phyloP scores from a whole-genome alignment of 192 early-diverging fungal genomes.

The Backusella macrospora region DNA sequence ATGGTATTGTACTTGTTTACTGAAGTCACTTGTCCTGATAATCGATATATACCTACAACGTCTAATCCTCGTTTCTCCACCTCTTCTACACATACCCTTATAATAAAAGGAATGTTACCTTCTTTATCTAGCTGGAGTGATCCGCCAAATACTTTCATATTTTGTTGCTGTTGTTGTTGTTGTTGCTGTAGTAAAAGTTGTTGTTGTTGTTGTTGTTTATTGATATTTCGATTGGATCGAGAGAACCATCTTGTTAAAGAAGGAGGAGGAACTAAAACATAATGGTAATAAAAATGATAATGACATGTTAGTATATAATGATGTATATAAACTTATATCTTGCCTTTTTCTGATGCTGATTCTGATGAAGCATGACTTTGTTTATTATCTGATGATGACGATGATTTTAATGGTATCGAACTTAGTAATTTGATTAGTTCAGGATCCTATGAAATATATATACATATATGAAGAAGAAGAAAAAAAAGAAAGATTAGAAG shows the following conservation, averaged over 20 bases:
- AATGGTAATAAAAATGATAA: background rate
- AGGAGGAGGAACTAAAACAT: background rate
- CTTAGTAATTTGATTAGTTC: constrained; percentile 9
- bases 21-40: constrained; percentile 66
- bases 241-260: constrained; percentile 15
- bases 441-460: too few species aligned
- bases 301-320: too few species aligned
- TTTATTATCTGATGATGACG: constrained; percentile 7
- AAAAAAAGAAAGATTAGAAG: too few species aligned
- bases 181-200: too few species aligned
- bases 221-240: constrained; percentile 8
- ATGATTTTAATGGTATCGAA: constrained; percentile 10
- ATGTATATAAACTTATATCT: too few species aligned
- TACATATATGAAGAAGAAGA: too few species aligned
- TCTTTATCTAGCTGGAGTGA: constrained; percentile 34
- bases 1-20: constrained; percentile 62
- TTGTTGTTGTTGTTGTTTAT: background rate
- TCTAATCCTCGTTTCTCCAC: constrained; percentile 72
- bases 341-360: background rate
- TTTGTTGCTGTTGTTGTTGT: background rate
- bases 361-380: background rate
- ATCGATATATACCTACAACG: constrained; percentile 75
- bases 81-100: constrained; percentile 69
- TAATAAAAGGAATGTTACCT: constrained; percentile 57
- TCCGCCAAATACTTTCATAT: constrained; percentile 41